Base-by-base conservation (phyloP, 768 basidiomycete species). In the Leucosporidium scottii region DNA sequence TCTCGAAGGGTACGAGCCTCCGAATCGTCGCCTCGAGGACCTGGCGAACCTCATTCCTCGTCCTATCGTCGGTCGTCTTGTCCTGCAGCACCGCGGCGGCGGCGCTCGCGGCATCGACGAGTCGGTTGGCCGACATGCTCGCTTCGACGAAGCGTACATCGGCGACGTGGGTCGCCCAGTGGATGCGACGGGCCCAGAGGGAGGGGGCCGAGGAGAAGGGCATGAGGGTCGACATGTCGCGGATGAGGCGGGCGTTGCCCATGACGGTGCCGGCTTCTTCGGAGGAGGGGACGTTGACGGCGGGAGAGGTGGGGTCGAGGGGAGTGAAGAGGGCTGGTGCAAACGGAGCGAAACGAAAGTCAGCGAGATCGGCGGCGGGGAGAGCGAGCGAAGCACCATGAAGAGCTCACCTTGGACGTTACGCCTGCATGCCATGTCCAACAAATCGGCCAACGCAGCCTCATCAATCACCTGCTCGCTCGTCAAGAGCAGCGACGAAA, bases 301-400 rank as follows among this genome's bases (percentile, higher is more conserved):
- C 21, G 0, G 66, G 17, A 0, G 72, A 67, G 21, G 60, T 53
- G 0, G 60, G 66, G 53, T 69, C 66, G 54, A 73, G n/a, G 23
- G 72, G 72, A 1, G 72, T 73, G 62, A 73, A 73, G 8, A 73
- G 64, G n/a, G 72, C 71, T 72, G 65, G 1, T 44, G 8, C 8
- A 10, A 15, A 44, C 3, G 39, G 39, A 15, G 39, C 39, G 58
- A 9, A n/a, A 44, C 56, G 10, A 13, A 25, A 25, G 31, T 53
- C 49, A 53, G 20, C 20, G 23, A 17, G n/a, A 9, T 25, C 4
- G 25, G 57, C 20, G 7, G 28, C n/a, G n/a, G n/a, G n/a, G n/a
- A n/a, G n/a, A 15, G n/a, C n/a, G 25, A 17, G 13, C 23, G 25
- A 15, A 25, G 39, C 6, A 25, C 48, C 56, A 28, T 2, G 23